Evolutionary conservation across 1,284 basidiomycete species (phyloP).

Genomic region (Microbotryum intermedium): DNA sequence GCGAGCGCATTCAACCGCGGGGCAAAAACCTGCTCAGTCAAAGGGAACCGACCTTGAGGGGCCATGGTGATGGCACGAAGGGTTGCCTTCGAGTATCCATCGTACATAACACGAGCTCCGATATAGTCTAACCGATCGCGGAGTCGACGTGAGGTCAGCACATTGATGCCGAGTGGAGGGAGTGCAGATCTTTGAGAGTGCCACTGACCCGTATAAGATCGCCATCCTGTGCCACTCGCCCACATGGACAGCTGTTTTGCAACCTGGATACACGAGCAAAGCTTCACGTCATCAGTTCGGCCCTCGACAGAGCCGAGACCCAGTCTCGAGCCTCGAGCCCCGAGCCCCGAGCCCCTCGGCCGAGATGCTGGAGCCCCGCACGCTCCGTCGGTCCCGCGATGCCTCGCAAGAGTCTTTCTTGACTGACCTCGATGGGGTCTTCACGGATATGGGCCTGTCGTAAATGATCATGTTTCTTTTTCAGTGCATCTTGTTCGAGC

Average conservation of each 20-base stretch:
- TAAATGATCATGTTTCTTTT: no score
- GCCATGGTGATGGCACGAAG: constrained; percentile 8
- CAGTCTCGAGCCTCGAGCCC: background rate
- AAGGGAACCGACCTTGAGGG: background rate
- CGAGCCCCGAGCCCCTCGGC: background rate
- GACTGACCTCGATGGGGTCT: constrained; percentile 23
- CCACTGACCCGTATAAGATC: constrained; percentile 13
- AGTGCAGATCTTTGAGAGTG: background rate
- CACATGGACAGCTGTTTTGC: constrained; percentile 23
- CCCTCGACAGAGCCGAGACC: background rate
- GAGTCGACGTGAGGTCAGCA: background rate
- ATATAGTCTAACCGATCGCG: constrained; percentile 16
- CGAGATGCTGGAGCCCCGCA: background rate
- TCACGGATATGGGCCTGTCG: background rate
- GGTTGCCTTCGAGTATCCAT: constrained; percentile 19
- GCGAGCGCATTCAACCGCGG: background rate
- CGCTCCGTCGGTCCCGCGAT: no score
- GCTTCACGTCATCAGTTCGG: no score
- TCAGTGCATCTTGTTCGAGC: no score
- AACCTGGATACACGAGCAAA: constrained; percentile 4
- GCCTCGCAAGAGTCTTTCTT: background rate
- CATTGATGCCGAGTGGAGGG: no score
- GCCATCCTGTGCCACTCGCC: constrained; percentile 25
- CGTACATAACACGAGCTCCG: constrained; percentile 22
- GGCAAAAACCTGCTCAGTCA: background rate